These are phyloP conservation scores for Mucor lusitanicus DNA, from an alignment of 371 early-diverging fungal species.

Conservation along the genomic window DNA sequence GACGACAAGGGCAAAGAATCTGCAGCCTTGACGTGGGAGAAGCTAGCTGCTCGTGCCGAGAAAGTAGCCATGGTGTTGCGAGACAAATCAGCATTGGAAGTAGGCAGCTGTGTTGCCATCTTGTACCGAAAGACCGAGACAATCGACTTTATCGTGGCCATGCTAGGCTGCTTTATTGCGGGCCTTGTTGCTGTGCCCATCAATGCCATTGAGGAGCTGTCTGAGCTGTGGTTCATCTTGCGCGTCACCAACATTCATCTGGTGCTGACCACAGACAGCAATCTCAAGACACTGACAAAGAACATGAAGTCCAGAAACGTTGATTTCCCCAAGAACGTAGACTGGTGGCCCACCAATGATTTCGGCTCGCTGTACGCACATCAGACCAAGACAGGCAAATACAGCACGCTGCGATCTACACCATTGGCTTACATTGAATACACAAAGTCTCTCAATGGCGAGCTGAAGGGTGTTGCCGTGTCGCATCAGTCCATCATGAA, in stretches of 20 bases:
- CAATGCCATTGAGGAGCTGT: slow-evolving; percentile 71
- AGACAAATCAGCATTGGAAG: slow-evolving; percentile 51
- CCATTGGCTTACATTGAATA: slow-evolving; percentile 84
- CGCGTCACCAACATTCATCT: slow-evolving; percentile 60
- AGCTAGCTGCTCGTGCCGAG: slow-evolving; percentile 68
- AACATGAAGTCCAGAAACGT: slow-evolving; percentile 54
- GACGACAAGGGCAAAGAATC: slow-evolving; percentile 74
- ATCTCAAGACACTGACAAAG: slow-evolving; percentile 68
- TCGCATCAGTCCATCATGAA: slow-evolving; percentile 73
- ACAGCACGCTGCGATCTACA: slow-evolving; percentile 29
- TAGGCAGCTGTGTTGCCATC: slow-evolving; percentile 71
- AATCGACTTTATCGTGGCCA: slow-evolving; percentile 71
- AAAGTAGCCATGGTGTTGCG: slow-evolving; percentile 66
- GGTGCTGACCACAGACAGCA: slow-evolving; percentile 76
- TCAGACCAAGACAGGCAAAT: slow-evolving; percentile 52
- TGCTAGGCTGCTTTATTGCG: slow-evolving; percentile 77
- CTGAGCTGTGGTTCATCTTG: slow-evolving; percentile 74
- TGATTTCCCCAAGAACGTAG: slow-evolving; percentile 63
- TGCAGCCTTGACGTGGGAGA: slow-evolving; percentile 67
- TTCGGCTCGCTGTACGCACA: slow-evolving; percentile 56
- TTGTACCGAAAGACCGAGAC: slow-evolving; percentile 76
- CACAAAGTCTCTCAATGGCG: slow-evolving; percentile 75
- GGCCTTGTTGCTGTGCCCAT: slow-evolving; percentile 84
- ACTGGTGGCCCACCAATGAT: slow-evolving; percentile 78
- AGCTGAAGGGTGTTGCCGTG: slow-evolving; percentile 78